These are phyloP conservation scores for Blastomyces silverae DNA, from an alignment of 2,329 filamentous ascomycete genomes.

Conservation along the genomic window DNA sequence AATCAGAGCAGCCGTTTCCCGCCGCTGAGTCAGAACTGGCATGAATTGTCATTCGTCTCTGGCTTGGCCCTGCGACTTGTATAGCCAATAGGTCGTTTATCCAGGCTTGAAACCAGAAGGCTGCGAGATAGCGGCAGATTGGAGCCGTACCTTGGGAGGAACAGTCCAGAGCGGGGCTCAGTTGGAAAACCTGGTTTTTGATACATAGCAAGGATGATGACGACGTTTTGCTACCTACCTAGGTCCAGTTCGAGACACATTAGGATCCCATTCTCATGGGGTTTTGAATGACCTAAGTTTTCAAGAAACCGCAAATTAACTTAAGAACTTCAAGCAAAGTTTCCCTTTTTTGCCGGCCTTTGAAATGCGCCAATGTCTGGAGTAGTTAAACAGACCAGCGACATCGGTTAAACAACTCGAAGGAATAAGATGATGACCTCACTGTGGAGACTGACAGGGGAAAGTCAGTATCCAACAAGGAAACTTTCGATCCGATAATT, in stretches of 20 bases:
- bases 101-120: background rate
- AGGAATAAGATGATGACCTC: constrained; percentile 2
- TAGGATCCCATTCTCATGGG: background rate
- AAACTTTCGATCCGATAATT: background rate
- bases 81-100: background rate
- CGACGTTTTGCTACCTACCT: background rate
- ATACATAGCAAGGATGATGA: background rate
- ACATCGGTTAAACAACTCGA: background rate
- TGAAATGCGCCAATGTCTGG: background rate
- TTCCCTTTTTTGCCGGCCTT: background rate
- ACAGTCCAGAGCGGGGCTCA: background rate
- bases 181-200: constrained; percentile 6
- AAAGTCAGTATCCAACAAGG: background rate
- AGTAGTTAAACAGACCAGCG: background rate
- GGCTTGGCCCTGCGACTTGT: background rate
- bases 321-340: too few relatives aligned
- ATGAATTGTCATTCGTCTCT: background rate
- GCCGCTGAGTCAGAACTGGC: background rate
- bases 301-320: too few relatives aligned
- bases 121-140: too few relatives aligned
- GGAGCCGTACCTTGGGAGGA: background rate
- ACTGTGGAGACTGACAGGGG: background rate
- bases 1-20: background rate
- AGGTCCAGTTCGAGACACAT: too few relatives aligned
- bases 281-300: background rate